Conservation (phyloP, 1,284 basidiomycete genomes). For the Sporisorium reilianum region DNA sequence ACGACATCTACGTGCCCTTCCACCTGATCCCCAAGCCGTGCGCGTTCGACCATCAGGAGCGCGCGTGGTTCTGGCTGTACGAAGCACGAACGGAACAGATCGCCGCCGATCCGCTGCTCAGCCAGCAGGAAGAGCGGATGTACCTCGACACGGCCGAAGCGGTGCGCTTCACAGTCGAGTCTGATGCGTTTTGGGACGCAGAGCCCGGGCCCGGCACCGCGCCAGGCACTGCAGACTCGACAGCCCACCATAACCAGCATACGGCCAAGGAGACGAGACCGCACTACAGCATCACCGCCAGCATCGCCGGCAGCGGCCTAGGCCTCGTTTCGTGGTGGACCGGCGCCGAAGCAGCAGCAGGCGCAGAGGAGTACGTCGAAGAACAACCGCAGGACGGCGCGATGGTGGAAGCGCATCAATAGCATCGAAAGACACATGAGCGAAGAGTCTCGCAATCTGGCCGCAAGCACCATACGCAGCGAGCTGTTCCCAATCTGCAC, state of each 20-base stretch:
- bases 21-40: slow-evolving; percentile 78
- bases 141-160: slow-evolving; percentile 86
- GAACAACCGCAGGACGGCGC: slow-evolving; percentile 10
- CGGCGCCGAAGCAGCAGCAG: slow-evolving; percentile 68
- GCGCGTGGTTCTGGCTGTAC: slow-evolving; percentile 70
- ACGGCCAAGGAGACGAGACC: slow-evolving; percentile 37
- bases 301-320: slow-evolving; percentile 88
- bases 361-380: slow-evolving; percentile 7
- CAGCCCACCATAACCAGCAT: slow-evolving; percentile 37
- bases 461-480: slow-evolving; percentile 18
- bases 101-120: slow-evolving; percentile 46
- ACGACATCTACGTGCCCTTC: slow-evolving; percentile 86
- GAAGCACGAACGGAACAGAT: slow-evolving; percentile 65
- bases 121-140: slow-evolving; percentile 76
- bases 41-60: slow-evolving; percentile 74
- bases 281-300: slow-evolving; percentile 68
- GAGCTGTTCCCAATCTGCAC: slow-evolving; percentile 6
- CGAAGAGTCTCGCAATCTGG: slow-evolving; percentile 19
- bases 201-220: slow-evolving; percentile 80
- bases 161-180: slow-evolving; percentile 87
- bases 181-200: slow-evolving; percentile 88
- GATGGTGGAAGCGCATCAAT: slow-evolving; percentile 5
- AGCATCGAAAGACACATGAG: not conserved
- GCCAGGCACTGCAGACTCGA: slow-evolving; percentile 6
- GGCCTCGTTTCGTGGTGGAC: slow-evolving; percentile 76